phyloP scores from a whole-genome alignment of 139 green algal genomes.

The Pseudopediastrum boryanum region DNA sequence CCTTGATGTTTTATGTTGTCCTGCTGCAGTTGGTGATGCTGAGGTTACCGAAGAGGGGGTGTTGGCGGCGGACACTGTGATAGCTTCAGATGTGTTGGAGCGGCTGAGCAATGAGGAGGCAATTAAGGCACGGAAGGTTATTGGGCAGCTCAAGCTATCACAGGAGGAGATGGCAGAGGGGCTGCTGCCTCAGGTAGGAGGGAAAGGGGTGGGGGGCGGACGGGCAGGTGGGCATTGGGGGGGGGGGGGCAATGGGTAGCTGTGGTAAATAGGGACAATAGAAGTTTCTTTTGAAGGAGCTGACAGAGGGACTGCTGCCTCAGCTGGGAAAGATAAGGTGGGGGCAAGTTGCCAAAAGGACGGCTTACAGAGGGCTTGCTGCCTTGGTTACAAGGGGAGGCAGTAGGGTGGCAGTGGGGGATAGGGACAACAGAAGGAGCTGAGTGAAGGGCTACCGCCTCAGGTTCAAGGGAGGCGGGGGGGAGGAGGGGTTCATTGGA shows the following conservation, averaged over 20 bases:
- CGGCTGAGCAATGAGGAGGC: slow-evolving; percentile 23
- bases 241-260: no score
- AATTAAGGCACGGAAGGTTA: background rate
- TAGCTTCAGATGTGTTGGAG: slow-evolving; percentile 32
- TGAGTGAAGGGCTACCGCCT: background rate
- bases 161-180: background rate
- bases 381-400: no score
- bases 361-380: background rate
- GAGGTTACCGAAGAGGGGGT: no score
- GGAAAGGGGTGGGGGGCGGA: no score
- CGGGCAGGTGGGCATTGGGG: background rate
- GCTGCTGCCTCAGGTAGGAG: background rate
- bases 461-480: background rate
- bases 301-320: background rate
- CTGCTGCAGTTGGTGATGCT: no score
- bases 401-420: no score
- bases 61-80: no score
- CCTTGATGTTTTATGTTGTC: no score
- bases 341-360: background rate
- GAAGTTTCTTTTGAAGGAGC: background rate
- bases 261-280: background rate
- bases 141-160: background rate
- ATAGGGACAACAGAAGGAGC: background rate
- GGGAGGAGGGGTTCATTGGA: no score
- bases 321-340: background rate